phyloP scores from a whole-genome alignment of 345 rosid genomes.

The Citrus mangshanensis region DNA sequence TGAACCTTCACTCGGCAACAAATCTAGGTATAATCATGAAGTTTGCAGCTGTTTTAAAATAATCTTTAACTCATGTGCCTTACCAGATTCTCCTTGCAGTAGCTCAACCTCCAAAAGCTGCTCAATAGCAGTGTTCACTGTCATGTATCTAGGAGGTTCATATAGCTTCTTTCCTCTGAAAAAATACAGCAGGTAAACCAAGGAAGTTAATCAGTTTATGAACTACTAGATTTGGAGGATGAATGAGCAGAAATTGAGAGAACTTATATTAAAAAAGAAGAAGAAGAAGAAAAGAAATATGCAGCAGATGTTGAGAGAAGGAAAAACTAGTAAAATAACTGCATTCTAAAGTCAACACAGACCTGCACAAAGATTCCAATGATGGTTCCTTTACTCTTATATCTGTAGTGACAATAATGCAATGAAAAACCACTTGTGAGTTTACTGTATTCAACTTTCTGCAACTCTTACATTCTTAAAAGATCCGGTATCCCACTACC shows the following conservation, averaged over 20 bases:
- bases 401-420: conserved; percentile 37
- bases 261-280: no score
- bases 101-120: conserved; percentile 88
- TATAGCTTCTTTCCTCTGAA: conserved; percentile 76
- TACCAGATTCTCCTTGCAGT: conserved; percentile 54
- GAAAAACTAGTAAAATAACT: neutral
- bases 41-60: neutral
- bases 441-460: neutral
- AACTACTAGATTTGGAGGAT: neutral
- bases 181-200: neutral
- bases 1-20: neutral
- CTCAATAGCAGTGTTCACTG: conserved; percentile 76
- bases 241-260: neutral
- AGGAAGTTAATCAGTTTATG: conserved; percentile 6
- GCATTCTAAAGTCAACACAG: neutral
- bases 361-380: conserved; percentile 87
- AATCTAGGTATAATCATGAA: neutral
- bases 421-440: neutral
- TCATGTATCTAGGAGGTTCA: conserved; percentile 89
- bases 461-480: neutral
- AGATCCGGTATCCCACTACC: neutral
- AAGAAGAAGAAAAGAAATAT: no score
- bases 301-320: no score
- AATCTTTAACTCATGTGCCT: conserved; percentile 8
- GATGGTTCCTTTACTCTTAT: conserved; percentile 93